These are phyloP conservation scores for Pyrrhoderma noxium DNA, from an alignment of 1,284 basidiomycete species.

Conservation along the genomic window DNA sequence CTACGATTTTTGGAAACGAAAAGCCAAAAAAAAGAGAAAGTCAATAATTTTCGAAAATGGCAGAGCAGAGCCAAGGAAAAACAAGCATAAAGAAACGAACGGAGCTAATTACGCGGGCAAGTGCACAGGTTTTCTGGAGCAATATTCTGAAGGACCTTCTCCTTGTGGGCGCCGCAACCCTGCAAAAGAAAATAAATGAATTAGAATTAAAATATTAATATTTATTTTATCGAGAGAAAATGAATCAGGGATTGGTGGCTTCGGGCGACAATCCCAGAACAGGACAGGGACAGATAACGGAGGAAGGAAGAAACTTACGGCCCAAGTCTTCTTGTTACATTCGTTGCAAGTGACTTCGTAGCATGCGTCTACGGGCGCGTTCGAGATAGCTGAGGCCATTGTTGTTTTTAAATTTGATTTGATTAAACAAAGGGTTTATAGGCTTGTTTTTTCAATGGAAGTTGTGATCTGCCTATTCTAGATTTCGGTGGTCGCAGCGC, in stretches of 20 bases:
- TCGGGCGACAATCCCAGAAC: constrained; percentile 24
- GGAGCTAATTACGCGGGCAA: constrained; percentile 35
- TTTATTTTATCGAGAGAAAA: not conserved
- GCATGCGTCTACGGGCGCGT: constrained; percentile 46
- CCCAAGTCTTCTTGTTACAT: constrained; percentile 72
- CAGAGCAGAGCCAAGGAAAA: not conserved
- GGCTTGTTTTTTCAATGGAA: too few relatives aligned
- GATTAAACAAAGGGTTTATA: too few relatives aligned
- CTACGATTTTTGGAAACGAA: too few relatives aligned
- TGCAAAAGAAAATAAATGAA: constrained; percentile 3
- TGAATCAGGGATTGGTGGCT: not conserved
- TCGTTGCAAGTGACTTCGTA: constrained; percentile 48
- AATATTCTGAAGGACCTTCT: constrained; percentile 59
- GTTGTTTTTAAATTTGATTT: too few relatives aligned
- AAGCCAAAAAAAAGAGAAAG: not conserved
- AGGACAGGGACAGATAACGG: too few relatives aligned
- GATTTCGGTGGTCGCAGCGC: not conserved
- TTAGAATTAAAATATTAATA: not conserved
- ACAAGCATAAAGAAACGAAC: not conserved
- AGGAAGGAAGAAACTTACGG: constrained; percentile 43
- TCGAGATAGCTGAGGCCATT: not conserved
- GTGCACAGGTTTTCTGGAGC: constrained; percentile 62
- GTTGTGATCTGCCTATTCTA: too few relatives aligned
- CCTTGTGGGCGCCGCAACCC: constrained; percentile 18
- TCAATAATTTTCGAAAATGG: too few relatives aligned